These are phyloP conservation scores for Bretschneidera sinensis DNA, from an alignment of 345 rosid genomes.

Conservation along the genomic window DNA sequence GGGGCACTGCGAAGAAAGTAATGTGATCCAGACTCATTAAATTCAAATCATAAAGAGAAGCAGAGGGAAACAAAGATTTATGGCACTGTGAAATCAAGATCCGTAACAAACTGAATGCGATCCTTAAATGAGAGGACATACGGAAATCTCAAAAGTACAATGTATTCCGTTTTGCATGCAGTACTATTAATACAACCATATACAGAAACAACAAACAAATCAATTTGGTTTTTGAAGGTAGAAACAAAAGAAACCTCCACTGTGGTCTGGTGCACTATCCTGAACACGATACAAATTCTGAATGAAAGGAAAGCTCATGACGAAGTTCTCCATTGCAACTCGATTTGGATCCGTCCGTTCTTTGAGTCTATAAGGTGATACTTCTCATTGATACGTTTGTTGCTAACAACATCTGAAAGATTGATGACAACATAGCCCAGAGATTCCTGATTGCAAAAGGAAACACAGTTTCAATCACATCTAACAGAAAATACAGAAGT, in stretches of 20 bases:
- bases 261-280: too few relatives aligned
- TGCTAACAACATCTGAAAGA: conserved; percentile 75
- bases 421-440: conserved; percentile 69
- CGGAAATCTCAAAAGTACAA: neutral
- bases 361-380: conserved; percentile 89
- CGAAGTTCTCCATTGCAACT: conserved; percentile 83
- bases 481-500: too few relatives aligned
- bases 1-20: too few relatives aligned
- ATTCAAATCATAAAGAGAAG: too few relatives aligned
- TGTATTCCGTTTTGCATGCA: neutral
- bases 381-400: conserved; percentile 81
- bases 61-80: too few relatives aligned
- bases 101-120: neutral
- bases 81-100: neutral
- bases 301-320: conserved; percentile 20
- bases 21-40: too few relatives aligned
- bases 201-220: neutral
- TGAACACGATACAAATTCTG: too few relatives aligned
- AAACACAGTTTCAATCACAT: neutral
- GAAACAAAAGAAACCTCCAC: neutral
- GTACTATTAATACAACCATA: neutral
- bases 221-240: neutral
- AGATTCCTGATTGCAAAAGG: conserved; percentile 49
- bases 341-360: conserved; percentile 79
- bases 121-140: neutral